These are phyloP conservation scores for Comarum palustre DNA, from an alignment of 306 rosid species.

Conservation along the genomic window DNA sequence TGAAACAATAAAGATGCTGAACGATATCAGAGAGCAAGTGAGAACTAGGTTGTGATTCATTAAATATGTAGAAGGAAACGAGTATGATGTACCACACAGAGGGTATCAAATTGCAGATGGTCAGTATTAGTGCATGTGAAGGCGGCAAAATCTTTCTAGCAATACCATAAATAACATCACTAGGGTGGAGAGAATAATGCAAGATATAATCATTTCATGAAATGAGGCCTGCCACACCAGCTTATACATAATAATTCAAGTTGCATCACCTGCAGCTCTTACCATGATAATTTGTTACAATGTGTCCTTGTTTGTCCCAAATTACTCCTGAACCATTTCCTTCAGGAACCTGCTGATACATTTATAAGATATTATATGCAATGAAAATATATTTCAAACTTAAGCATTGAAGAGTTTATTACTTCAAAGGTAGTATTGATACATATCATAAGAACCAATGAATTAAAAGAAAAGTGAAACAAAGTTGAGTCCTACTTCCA, in stretches of 20 bases:
- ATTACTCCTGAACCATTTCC: constrained; percentile 99
- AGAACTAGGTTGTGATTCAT: neutral
- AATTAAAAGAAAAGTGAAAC: neutral
- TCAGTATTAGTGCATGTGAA: neutral
- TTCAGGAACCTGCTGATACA: constrained; percentile 72
- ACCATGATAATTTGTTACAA: constrained; percentile 97
- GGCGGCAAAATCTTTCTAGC: neutral
- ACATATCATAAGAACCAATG: neutral
- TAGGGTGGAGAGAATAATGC: constrained; percentile 1
- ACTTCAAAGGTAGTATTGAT: neutral
- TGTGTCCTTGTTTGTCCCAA: constrained; percentile 91
- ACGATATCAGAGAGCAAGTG: neutral
- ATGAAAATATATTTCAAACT: neutral
- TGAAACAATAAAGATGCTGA: neutral
- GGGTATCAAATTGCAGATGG: neutral
- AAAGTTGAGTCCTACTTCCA: constrained; percentile 8
- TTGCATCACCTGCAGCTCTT: constrained; percentile 29
- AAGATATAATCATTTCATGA: neutral
- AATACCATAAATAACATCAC: neutral
- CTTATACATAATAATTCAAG: constrained; percentile 4
- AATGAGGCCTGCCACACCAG: constrained; percentile 13
- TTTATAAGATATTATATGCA: constrained; percentile 13
- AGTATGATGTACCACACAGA: neutral
- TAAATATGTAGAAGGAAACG: neutral
- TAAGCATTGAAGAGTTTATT: neutral